Evolutionary conservation across 2,329 filamentous ascomycete species (phyloP), one percentile per base, ranked within the genome.

Genomic region (Fusarium chuoi): DNA sequence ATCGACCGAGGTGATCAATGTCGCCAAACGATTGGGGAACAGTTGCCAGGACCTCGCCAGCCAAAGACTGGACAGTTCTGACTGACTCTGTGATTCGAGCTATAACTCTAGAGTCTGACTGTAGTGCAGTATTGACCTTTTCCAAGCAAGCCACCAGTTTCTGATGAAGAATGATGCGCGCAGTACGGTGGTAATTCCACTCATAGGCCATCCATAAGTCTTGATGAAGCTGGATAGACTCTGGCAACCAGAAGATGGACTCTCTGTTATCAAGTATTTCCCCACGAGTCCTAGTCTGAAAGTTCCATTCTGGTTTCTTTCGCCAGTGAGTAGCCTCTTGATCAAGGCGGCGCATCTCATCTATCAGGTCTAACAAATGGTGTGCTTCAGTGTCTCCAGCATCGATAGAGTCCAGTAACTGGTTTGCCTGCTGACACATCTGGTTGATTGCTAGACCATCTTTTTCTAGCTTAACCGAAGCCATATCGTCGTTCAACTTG

Each of bases 141-240:
- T 75, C 62, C 20, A 81, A 41, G 48, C 80, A 84, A 41, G 77
- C 67, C 6, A 83, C 57, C 2, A 84, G 64, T 26, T 83, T 81
- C 56, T 82, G 78, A 22, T 81, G 78, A 10, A 83, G 74, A n/a
- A 83, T 78, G 30, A 83, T 82, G 8, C 82, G 78, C 10, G 81
- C 82, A 35, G 82, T 79, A 6, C 82, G 77, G 51, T 83, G 81
- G 54, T 84, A 84, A 52, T 84, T 83, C 81, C 82, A 84, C 65
- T 84, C 83, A 46, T 84, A 84, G 9, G 81, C 79, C 65, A 82
- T 82, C 83, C 83, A 84, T 1, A 84, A 58, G 70, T 84, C 83
- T 7, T 74, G 65, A 60, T 84, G 83, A 6, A 84, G 66, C 61
- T 84, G 76, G 15, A 84, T 66, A 2, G 63, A 76, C 4, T 75